phyloP scores from a whole-genome alignment of 176 grass and related monocot species.

The Bolboschoenus planiculmis region DNA sequence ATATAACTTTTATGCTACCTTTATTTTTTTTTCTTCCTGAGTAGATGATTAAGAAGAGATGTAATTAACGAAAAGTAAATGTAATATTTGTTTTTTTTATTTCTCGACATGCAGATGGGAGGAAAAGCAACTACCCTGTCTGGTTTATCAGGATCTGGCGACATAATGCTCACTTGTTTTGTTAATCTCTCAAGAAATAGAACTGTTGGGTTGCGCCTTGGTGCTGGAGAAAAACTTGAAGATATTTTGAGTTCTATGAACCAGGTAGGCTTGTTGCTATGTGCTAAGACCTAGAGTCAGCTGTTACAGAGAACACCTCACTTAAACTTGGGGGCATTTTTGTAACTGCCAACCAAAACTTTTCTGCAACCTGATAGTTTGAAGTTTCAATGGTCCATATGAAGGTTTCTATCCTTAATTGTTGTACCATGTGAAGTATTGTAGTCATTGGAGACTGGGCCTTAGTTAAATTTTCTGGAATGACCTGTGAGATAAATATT shows the following conservation, averaged over 20 bases:
- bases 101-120: slow-evolving; percentile 55
- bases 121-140: slow-evolving; percentile 78
- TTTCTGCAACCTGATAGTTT: neutral
- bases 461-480: neutral
- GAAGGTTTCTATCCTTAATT: neutral
- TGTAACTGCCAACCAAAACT: neutral
- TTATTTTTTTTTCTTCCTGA: neutral
- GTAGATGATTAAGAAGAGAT: neutral
- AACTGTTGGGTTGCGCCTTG: slow-evolving; percentile 81
- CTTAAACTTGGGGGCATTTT: neutral
- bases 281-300: neutral
- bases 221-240: slow-evolving; percentile 80
- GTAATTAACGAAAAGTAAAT: neutral
- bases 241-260: slow-evolving; percentile 78
- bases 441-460: neutral
- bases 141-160: slow-evolving; percentile 90
- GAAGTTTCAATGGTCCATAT: neutral
- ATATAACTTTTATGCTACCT: neutral
- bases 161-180: slow-evolving; percentile 99
- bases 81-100: neutral
- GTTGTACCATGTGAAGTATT: slow-evolving; percentile 4
- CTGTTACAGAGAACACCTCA: neutral
- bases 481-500: neutral
- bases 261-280: slow-evolving; percentile 40
- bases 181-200: slow-evolving; percentile 89